Evolutionary conservation across 2,329 filamentous ascomycete species (phyloP).

Genomic region (Colletotrichum karsti): DNA sequence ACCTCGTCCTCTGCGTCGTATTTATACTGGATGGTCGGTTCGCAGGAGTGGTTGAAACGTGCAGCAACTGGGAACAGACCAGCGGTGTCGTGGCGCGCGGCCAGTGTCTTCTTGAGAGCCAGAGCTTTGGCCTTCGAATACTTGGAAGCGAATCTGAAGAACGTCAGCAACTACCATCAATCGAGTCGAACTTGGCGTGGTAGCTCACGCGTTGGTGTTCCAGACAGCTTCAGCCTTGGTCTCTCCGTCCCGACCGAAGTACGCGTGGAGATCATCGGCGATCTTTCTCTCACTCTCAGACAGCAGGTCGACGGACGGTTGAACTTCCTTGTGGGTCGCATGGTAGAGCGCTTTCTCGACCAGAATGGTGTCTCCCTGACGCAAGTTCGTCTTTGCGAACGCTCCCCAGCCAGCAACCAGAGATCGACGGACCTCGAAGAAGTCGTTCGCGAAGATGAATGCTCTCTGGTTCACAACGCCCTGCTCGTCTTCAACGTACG

Average conservation of each 20-base stretch:
- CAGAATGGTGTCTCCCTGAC: slow-evolving; percentile 49
- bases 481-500: neutral
- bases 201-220: slow-evolving; percentile 55
- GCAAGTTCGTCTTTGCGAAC: slow-evolving; percentile 52
- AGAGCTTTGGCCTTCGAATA: neutral
- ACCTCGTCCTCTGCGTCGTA: slow-evolving; percentile 44
- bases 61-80: slow-evolving; percentile 60
- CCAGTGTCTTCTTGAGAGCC: neutral
- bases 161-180: neutral
- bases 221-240: slow-evolving; percentile 46
- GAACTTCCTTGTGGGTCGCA: slow-evolving; percentile 27
- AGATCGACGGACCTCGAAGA: slow-evolving; percentile 51
- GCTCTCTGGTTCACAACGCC: neutral
- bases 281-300: slow-evolving; percentile 39
- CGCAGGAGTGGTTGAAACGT: slow-evolving; percentile 68
- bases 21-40: slow-evolving; percentile 48
- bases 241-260: slow-evolving; percentile 35
- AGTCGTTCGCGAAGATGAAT: slow-evolving; percentile 45
- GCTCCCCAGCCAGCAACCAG: slow-evolving; percentile 53
- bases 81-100: slow-evolving; percentile 29
- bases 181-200: neutral
- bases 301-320: slow-evolving; percentile 31
- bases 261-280: slow-evolving; percentile 48
- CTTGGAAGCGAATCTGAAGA: slow-evolving; percentile 37
- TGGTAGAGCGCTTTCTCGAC: slow-evolving; percentile 53